Base-by-base conservation (phyloP, 768 basidiomycete species). In the Cyathus striatus region DNA sequence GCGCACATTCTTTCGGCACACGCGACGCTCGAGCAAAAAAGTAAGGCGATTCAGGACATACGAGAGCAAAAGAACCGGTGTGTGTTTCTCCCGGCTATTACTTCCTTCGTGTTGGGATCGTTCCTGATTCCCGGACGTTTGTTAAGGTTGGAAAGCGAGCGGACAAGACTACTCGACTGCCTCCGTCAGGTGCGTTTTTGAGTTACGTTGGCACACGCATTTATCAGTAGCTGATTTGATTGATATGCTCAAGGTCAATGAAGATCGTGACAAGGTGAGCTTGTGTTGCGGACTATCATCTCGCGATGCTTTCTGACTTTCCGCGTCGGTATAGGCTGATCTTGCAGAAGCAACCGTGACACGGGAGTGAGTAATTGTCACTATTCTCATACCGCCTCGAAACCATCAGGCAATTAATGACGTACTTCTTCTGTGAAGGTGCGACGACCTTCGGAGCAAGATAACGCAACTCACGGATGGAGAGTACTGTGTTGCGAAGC, bases 1-100 rank as follows among this genome's bases (percentile, higher is more conserved):
- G 88, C 90, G 7, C 87, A 91, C 57, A 88, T 91, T 33, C 68
- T 91, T 2, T 88, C 89, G 6, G 87, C 87, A 5, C 88, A 91
- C 57, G 80, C 86, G 2, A 75, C 81, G 23, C 67, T 91, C 4
- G 86, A 90, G 47, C 78, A 84, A 58, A 90, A 89, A 58, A 75
- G 75, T 48, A 86, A 80, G 50, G 76, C 83, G 6, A 78, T 91
- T 13, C 84, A 90, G 62, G 88, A 90, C 56, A 67, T 91, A 35
- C 78, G 77, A 42, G 88, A 89, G 60, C 89, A 91, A 66, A 84
- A 83, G 61, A 89, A 90, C 60, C 83, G 86, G 88, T 89, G 56
- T 35, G 78, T 49, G 24, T 21, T 33, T 20, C 34, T 26, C 42
- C 18, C 18, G 6, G 7, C 7, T 37, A 7, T 21, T 33, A 21